phyloP scores from a whole-genome alignment of 768 basidiomycete genomes.

The Agrocybe praecox region DNA sequence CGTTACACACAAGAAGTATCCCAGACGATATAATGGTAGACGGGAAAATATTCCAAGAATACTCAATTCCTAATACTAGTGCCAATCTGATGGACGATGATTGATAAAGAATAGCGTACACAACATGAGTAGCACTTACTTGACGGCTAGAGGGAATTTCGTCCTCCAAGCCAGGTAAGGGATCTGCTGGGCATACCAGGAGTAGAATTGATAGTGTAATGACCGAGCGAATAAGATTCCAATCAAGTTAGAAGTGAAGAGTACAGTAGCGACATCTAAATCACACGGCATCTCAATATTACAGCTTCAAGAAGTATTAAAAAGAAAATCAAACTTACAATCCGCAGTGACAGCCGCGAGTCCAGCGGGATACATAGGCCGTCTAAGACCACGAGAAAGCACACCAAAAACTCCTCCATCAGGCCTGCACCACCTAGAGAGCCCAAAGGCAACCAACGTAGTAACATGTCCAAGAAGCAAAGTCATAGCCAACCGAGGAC shows the following conservation, averaged over 20 bases:
- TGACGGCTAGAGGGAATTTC: constrained; percentile 58
- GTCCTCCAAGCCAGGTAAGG: constrained; percentile 84
- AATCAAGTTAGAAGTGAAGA: constrained; percentile 91
- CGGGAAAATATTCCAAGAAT: constrained; percentile 88
- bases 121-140: constrained; percentile 46
- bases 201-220: constrained; percentile 97
- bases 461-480: constrained; percentile 70
- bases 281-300: not conserved
- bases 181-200: constrained; percentile 93
- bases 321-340: constrained; percentile 47
- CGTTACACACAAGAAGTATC: constrained; percentile 53
- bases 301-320: not conserved
- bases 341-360: constrained; percentile 53
- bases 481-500: constrained; percentile 54
- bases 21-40: constrained; percentile 71
- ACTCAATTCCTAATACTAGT: constrained; percentile 70
- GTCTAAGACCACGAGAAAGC: constrained; percentile 52
- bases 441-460: constrained; percentile 64
- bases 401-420: constrained; percentile 70
- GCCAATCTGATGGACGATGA: constrained; percentile 46
- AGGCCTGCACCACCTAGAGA: constrained; percentile 72
- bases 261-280: constrained; percentile 74
- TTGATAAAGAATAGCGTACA: not conserved
- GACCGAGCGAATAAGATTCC: constrained; percentile 93
- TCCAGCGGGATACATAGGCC: constrained; percentile 53